These are phyloP conservation scores for Penicillium nordicum DNA, from an alignment of 2,329 filamentous ascomycete genomes.

Conservation along the genomic window DNA sequence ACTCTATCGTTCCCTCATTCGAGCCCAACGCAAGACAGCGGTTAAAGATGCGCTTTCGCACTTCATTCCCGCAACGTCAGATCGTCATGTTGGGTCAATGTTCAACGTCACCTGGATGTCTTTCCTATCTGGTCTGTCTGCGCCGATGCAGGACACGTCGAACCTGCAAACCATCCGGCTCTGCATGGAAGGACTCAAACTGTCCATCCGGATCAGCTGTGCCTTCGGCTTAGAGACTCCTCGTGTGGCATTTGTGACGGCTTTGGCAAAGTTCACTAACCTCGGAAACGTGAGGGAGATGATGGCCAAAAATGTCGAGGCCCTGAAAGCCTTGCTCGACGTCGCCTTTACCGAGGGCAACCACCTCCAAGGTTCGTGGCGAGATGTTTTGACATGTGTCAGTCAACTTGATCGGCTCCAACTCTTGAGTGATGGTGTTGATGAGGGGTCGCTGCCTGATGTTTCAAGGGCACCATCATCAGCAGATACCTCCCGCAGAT, in stretches of 20 bases:
- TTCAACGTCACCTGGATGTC: slow-evolving; percentile 99
- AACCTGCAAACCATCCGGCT: slow-evolving; percentile 88
- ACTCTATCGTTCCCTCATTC: slow-evolving; percentile 88
- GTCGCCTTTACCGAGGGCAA: slow-evolving; percentile 93
- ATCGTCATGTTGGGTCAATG: slow-evolving; percentile 95
- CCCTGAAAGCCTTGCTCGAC: slow-evolving; percentile 84
- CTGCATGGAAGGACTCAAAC: slow-evolving; percentile 91
- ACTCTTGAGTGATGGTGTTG: slow-evolving; percentile 88
- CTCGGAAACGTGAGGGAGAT: slow-evolving; percentile 94
- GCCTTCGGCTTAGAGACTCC: slow-evolving; percentile 92
- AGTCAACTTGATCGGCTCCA: slow-evolving; percentile 95
- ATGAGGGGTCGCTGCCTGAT: slow-evolving; percentile 88
- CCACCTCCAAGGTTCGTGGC: slow-evolving; percentile 83
- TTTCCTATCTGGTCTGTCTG: slow-evolving; percentile 89
- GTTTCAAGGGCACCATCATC: slow-evolving; percentile 74
- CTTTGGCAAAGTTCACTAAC: slow-evolving; percentile 89
- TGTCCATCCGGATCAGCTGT: slow-evolving; percentile 90
- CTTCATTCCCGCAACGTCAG: slow-evolving; percentile 90
- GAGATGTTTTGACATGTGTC: slow-evolving; percentile 90
- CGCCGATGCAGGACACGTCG: slow-evolving; percentile 87
- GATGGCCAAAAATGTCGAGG: slow-evolving; percentile 93
- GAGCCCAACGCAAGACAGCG: slow-evolving; percentile 79
- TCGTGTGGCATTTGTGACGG: slow-evolving; percentile 89
- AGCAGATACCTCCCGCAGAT: slow-evolving; percentile 59
- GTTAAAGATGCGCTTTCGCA: slow-evolving; percentile 63